Percentiles rank a stretch among this genome's conserved stretches.
Evolutionary conservation across 169 alveolate species (phyloP).

Genomic region (Plasmodium ovale): DNA sequence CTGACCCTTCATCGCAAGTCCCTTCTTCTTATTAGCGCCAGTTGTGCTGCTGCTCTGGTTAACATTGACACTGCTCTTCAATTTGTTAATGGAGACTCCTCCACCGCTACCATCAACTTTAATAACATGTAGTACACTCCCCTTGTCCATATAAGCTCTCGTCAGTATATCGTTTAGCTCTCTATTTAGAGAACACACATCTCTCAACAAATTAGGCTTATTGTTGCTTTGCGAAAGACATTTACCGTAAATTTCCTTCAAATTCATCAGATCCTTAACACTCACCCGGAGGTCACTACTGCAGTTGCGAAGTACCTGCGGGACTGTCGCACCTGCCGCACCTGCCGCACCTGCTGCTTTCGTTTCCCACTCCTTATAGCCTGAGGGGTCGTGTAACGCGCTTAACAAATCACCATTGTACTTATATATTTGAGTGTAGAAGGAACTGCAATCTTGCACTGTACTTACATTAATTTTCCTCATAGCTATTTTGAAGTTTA

Average conservation of each 20-base stretch:
- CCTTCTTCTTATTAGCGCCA: too few relatives aligned
- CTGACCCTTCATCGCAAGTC: too few relatives aligned
- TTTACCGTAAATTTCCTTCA: slow-evolving; percentile 19
- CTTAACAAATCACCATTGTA: slow-evolving; percentile 18
- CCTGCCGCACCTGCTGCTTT: background rate
- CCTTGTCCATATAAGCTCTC: too few relatives aligned
- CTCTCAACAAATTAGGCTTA: background rate
- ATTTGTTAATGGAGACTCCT: too few relatives aligned
- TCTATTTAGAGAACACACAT: background rate
- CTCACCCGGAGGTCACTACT: background rate
- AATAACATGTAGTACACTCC: background rate
- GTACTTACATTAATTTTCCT: slow-evolving; percentile 37
- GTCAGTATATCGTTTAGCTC: too few relatives aligned
- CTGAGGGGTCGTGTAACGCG: background rate
- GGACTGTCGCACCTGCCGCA: background rate
- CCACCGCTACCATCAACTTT: too few relatives aligned
- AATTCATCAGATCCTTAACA: slow-evolving; percentile 1
- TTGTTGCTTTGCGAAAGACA: background rate
- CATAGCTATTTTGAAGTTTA: slow-evolving; percentile 51
- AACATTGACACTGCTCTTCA: too few relatives aligned
- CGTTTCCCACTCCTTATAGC: background rate
- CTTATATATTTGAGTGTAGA: slow-evolving; percentile 26
- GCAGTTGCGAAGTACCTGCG: background rate
- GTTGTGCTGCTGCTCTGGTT: too few relatives aligned
- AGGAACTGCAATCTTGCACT: slow-evolving; percentile 12